Base-by-base conservation (phyloP, 768 basidiomycete genomes). In the Tricholoma flavovirens region DNA sequence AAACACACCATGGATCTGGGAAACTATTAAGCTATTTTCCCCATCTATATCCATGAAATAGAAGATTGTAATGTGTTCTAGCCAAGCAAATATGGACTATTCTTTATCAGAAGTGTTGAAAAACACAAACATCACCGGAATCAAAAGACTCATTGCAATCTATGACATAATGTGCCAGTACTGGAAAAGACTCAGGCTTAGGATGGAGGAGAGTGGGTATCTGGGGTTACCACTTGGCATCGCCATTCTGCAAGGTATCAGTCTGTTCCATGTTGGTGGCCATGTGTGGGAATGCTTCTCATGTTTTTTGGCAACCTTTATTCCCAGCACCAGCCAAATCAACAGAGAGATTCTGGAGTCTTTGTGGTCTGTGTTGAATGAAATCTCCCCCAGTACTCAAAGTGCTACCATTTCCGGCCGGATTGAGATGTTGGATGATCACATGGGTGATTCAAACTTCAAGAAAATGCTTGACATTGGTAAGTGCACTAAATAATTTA, bases 381-480 rank as follows among this genome's bases (percentile, higher is more conserved):
- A 45, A 3, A 53, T 59, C 3, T 56, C 59, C 0, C 21, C 40
- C 0, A 45, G 51, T 5, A 54, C 60, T 2, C 24, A 51, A 19
- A 60, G 51, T 3, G 56, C 55, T 35, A 60, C 62, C 1, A 33
- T 58, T 9, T 56, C 61, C 0, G 36, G 59, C 43, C 48, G 60
- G 14, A 33, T 54, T 5, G 64, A 69, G 46, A 54, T 61, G 2
- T 42, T 66, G 4, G 63, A 68, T 49, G 61, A 64, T 52, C 65
- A 67, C 33, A 64, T 62, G 50, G 53, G 49, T 15, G 63, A 67
- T 43, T 59, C 55, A 6, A 69, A 70, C 57, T 62, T 57, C 9
- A 67, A 64, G 50, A 70, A 70, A 50, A 33, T 61, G 40, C 33
- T 63, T 4, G 30, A 43, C 1, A 66, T 66, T n/a, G 62, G 60